Evolutionary conservation across 2,329 filamentous ascomycete genomes (phyloP).

Genomic region (Fusarium sp.): DNA sequence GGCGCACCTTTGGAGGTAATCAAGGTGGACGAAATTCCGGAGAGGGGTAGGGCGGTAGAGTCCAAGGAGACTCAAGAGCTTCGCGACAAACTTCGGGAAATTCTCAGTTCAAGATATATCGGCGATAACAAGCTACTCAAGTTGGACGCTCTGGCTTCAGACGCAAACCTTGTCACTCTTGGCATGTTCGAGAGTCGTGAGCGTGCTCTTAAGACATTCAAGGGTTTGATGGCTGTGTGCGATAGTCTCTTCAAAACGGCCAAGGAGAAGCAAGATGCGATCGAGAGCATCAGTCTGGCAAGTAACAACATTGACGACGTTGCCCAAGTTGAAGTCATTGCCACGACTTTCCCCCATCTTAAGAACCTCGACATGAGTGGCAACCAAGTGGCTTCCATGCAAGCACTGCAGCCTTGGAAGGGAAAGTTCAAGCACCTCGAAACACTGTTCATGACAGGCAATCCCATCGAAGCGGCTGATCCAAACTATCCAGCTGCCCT

Average conservation of each 20-base stretch:
- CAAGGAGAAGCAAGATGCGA: slow-evolving; percentile 78
- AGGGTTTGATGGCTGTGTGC: slow-evolving; percentile 88
- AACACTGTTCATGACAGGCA: slow-evolving; percentile 81
- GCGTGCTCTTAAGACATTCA: slow-evolving; percentile 87
- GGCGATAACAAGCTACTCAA: slow-evolving; percentile 79
- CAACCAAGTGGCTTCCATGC: slow-evolving; percentile 78
- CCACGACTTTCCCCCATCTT: slow-evolving; percentile 83
- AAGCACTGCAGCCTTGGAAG: slow-evolving; percentile 79
- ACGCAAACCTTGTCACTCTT: slow-evolving; percentile 76
- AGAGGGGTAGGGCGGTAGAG: slow-evolving; percentile 54
- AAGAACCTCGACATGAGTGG: slow-evolving; percentile 89
- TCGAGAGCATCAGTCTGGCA: slow-evolving; percentile 84
- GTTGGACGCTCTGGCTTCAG: slow-evolving; percentile 79
- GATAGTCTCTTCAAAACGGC: slow-evolving; percentile 78
- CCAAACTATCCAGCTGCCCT: slow-evolving; percentile 75
- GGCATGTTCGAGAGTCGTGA: slow-evolving; percentile 79
- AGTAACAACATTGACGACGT: slow-evolving; percentile 83
- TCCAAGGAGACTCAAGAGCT: slow-evolving; percentile 68
- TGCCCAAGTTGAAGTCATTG: slow-evolving; percentile 76
- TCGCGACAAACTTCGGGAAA: slow-evolving; percentile 74
- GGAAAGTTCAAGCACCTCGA: slow-evolving; percentile 82
- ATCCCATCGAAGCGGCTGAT: slow-evolving; percentile 73
- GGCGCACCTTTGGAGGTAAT: slow-evolving; percentile 69
- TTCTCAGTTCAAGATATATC: slow-evolving; percentile 81
- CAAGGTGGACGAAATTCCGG: slow-evolving; percentile 57